Conservation (phyloP, 208 protist genomes). For the Phytomonas sp. region DNA sequence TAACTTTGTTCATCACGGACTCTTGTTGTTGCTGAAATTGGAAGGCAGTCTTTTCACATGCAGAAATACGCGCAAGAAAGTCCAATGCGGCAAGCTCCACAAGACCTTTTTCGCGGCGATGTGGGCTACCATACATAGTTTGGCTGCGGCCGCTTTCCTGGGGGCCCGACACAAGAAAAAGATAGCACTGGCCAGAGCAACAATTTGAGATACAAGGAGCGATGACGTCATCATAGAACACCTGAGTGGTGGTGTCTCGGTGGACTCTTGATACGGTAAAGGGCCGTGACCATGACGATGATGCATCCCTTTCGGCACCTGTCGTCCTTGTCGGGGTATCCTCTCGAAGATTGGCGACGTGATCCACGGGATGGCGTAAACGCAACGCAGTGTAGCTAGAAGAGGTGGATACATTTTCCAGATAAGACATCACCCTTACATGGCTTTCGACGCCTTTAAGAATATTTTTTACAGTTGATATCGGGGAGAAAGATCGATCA, state of each 20-base stretch:
- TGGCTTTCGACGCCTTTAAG: slow-evolving; percentile 77
- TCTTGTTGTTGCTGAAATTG: slow-evolving; percentile 17
- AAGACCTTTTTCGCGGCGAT: slow-evolving; percentile 69
- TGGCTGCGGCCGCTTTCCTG: slow-evolving; percentile 77
- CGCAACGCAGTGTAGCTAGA: slow-evolving; percentile 65
- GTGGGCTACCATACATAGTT: slow-evolving; percentile 80
- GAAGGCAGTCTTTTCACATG: slow-evolving; percentile 23
- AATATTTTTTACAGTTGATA: slow-evolving; percentile 41
- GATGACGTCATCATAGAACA: slow-evolving; percentile 76
- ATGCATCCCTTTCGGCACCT: not conserved
- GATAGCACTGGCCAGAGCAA: slow-evolving; percentile 72
- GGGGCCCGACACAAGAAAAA: slow-evolving; percentile 69
- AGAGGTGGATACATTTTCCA: slow-evolving; percentile 61
- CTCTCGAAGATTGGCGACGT: slow-evolving; percentile 1
- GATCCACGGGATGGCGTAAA: slow-evolving; percentile 27
- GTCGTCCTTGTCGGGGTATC: not conserved
- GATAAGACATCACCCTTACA: slow-evolving; percentile 70
- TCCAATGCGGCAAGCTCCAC: slow-evolving; percentile 73
- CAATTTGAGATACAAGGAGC: slow-evolving; percentile 76
- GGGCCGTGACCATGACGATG: slow-evolving; percentile 34
- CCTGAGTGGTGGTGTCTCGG: slow-evolving; percentile 39
- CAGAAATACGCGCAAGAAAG: slow-evolving; percentile 41
- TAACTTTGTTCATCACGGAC: slow-evolving; percentile 1
- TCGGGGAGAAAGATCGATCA: not conserved
- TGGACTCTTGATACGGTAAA: slow-evolving; percentile 77